These are phyloP conservation scores for Erythrobasidium hasegawianum DNA, from an alignment of 1,284 basidiomycete genomes.

Conservation along the genomic window DNA sequence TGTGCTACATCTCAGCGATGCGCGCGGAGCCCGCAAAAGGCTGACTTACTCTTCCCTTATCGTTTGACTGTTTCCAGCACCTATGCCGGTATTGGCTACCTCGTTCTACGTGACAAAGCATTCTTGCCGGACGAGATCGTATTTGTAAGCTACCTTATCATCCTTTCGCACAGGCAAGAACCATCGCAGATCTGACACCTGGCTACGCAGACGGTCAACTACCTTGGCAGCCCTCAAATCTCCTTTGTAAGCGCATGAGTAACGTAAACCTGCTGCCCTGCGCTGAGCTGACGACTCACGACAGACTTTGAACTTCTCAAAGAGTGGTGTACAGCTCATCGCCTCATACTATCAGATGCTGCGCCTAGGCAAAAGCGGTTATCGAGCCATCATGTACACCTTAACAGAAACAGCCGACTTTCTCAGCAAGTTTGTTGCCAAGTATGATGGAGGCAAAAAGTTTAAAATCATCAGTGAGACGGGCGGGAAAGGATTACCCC, in stretches of 20 bases:
- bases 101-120: conserved; percentile 45
- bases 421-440: conserved; percentile 39
- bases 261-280: no score
- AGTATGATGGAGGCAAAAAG: conserved; percentile 41
- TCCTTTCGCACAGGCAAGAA: no score
- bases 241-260: conserved; percentile 7
- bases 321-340: conserved; percentile 42
- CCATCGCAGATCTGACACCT: background rate
- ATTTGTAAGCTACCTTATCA: conserved; percentile 45
- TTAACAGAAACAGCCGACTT: conserved; percentile 42
- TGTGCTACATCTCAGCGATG: no score
- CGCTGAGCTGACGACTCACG: no score
- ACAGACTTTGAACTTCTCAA: conserved; percentile 48
- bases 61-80: conserved; percentile 44
- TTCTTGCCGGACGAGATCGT: conserved; percentile 49
- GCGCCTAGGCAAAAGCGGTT: conserved; percentile 46
- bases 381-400: conserved; percentile 48
- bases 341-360: conserved; percentile 44
- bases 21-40: no score
- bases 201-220: conserved; percentile 36
- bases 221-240: conserved; percentile 41
- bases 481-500: conserved; percentile 42
- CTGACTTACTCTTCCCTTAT: no score
- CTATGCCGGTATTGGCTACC: conserved; percentile 49
- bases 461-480: conserved; percentile 45